A percentile compares a stretch with the other conserved stretches of the same genome.
Conservation (phyloP, 2,329 filamentous ascomycete species). For the Colletotrichum sp. region DNA sequence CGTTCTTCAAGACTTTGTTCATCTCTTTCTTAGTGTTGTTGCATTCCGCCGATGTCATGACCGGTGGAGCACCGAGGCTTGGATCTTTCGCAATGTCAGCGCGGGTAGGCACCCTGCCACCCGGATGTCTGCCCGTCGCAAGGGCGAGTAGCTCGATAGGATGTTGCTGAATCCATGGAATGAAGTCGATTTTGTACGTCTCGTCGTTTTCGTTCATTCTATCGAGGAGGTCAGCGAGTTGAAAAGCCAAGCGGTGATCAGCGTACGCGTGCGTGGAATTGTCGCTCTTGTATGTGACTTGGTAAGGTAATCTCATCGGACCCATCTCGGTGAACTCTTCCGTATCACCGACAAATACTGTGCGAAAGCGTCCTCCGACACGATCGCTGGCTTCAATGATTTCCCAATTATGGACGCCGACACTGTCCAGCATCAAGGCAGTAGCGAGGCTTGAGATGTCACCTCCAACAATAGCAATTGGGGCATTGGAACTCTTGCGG, state of each 20-base stretch:
- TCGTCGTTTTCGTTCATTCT: constrained; percentile 52
- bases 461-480: constrained; percentile 63
- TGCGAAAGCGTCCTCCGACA: constrained; percentile 65
- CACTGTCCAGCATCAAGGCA: constrained; percentile 47
- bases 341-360: constrained; percentile 56
- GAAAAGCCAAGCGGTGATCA: constrained; percentile 66
- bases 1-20: neutral
- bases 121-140: constrained; percentile 49
- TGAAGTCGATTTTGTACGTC: constrained; percentile 62
- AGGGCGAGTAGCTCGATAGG: constrained; percentile 58
- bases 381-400: constrained; percentile 62
- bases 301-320: constrained; percentile 49
- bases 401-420: constrained; percentile 59
- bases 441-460: constrained; percentile 67
- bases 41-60: constrained; percentile 31
- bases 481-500: constrained; percentile 3
- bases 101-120: constrained; percentile 57
- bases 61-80: constrained; percentile 35
- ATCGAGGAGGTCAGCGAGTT: constrained; percentile 61
- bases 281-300: constrained; percentile 47
- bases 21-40: constrained; percentile 32
- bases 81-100: constrained; percentile 52
- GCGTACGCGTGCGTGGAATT: constrained; percentile 60
- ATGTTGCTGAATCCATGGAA: constrained; percentile 61
- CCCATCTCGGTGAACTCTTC: constrained; percentile 67